These are phyloP conservation scores for Naematelia encephala DNA, from an alignment of 768 basidiomycete species.

Conservation along the genomic window DNA sequence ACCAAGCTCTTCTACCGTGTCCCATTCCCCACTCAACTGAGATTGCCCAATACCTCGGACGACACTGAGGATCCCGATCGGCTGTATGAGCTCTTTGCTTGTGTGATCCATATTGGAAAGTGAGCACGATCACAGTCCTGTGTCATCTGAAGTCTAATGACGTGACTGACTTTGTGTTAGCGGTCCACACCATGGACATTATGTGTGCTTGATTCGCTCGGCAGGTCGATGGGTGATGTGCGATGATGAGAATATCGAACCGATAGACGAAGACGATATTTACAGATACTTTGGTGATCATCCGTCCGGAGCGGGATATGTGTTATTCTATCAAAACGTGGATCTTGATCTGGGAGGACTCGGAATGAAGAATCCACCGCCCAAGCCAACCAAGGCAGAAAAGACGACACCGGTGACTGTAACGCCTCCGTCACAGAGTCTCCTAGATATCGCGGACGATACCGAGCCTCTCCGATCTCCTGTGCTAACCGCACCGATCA, in stretches of 20 bases:
- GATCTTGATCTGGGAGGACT: constrained; percentile 74
- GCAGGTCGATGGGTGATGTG: constrained; percentile 83
- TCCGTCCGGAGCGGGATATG: constrained; percentile 80
- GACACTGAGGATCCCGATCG: constrained; percentile 87
- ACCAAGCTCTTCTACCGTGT: constrained; percentile 96
- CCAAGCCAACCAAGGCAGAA: background rate
- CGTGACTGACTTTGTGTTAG: constrained; percentile 53
- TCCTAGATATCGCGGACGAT: background rate
- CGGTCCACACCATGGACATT: constrained; percentile 98
- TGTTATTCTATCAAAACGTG: constrained; percentile 91
- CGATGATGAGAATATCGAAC: constrained; percentile 88
- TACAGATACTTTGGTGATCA: constrained; percentile 88
- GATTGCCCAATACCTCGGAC: constrained; percentile 95
- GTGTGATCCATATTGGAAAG: constrained; percentile 99
- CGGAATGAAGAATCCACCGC: constrained; percentile 57
- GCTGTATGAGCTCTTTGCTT: constrained; percentile 88
- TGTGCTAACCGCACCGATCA: background rate
- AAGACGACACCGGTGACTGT: background rate
- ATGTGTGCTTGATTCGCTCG: constrained; percentile 89
- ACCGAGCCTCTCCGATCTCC: background rate
- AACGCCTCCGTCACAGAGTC: background rate
- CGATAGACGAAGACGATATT: constrained; percentile 85
- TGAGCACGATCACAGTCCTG: too few species aligned
- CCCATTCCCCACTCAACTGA: constrained; percentile 89
- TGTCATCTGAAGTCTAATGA: too few species aligned